These are phyloP conservation scores for Lantana camara DNA, from an alignment of 257 asterid genomes.

Conservation along the genomic window DNA sequence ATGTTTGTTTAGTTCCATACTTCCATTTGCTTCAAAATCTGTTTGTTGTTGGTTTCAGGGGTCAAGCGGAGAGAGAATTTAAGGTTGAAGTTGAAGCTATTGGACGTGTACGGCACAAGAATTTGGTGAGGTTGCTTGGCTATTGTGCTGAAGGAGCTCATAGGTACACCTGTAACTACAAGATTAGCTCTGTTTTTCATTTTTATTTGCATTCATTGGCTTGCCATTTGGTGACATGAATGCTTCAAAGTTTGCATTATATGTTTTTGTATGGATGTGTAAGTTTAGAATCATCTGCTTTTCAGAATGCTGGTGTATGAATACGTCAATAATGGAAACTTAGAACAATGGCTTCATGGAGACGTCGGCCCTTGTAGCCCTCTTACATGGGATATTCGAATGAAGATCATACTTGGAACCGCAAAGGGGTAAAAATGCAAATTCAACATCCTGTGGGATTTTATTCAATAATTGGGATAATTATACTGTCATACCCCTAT, in stretches of 20 bases:
- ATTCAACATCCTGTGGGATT: neutral
- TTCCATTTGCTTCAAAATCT: neutral
- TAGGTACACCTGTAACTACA: slow-evolving; percentile 49
- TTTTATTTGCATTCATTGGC: neutral
- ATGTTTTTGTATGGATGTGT: neutral
- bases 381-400: slow-evolving; percentile 85
- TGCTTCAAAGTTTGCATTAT: neutral
- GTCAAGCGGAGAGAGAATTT: slow-evolving; percentile 94
- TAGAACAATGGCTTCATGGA: slow-evolving; percentile 97
- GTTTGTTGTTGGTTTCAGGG: slow-evolving; percentile 45
- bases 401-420: slow-evolving; percentile 79
- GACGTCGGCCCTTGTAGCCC: slow-evolving; percentile 92
- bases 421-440: slow-evolving; percentile 73
- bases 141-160: slow-evolving; percentile 93
- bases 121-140: slow-evolving; percentile 92
- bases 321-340: slow-evolving; percentile 79
- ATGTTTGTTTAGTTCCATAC: slow-evolving; percentile 1
- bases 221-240: neutral
- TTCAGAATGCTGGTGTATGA: slow-evolving; percentile 91
- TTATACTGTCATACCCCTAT: too few relatives aligned
- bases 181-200: neutral
- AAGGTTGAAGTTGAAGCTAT: slow-evolving; percentile 96
- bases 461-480: neutral
- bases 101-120: slow-evolving; percentile 91
- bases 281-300: neutral